phyloP scores from a whole-genome alignment of 2,329 filamentous ascomycete genomes.

The Coniella vitis region DNA sequence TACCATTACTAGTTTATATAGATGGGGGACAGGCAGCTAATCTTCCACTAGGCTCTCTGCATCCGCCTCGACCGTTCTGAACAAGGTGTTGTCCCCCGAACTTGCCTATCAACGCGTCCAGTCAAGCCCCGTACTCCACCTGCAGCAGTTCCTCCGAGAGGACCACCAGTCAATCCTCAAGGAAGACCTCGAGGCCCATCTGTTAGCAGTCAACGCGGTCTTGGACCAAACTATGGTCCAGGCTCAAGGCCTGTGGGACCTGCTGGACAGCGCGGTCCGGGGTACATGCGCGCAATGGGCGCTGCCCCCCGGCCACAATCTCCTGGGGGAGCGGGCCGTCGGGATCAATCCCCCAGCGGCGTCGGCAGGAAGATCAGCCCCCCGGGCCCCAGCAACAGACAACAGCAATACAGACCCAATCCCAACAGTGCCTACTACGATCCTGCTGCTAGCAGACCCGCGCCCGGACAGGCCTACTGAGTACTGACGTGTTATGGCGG shows the following conservation, averaged over 20 bases:
- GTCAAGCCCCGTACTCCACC: constrained; percentile 71
- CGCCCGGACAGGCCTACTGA: constrained; percentile 37
- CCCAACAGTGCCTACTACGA: not conserved
- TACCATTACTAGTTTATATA: not conserved
- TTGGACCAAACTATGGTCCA: constrained; percentile 28
- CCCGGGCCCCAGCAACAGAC: constrained; percentile 41
- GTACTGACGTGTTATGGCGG: not conserved
- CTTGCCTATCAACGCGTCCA: constrained; percentile 84
- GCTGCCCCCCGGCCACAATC: constrained; percentile 33
- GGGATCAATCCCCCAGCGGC: constrained; percentile 33
- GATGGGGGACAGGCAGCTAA: not conserved
- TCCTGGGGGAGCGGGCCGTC: constrained; percentile 28
- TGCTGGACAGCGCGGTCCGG: constrained; percentile 24
- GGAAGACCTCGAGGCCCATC: constrained; percentile 27
- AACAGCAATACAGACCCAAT: constrained; percentile 23
- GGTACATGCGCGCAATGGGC: constrained; percentile 24
- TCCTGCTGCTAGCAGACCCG: not conserved
- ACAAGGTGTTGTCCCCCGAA: constrained; percentile 89
- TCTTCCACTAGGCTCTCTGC: constrained; percentile 64
- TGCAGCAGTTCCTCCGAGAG: constrained; percentile 37
- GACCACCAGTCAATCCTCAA: constrained; percentile 46
- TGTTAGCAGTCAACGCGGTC: constrained; percentile 33
- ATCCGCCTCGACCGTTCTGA: constrained; percentile 82
- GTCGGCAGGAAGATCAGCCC: constrained; percentile 35
- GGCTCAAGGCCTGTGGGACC: constrained; percentile 34